phyloP scores from a whole-genome alignment of 495 filamentous ascomycete genomes.

The Aspergillus sclerotioniger region DNA sequence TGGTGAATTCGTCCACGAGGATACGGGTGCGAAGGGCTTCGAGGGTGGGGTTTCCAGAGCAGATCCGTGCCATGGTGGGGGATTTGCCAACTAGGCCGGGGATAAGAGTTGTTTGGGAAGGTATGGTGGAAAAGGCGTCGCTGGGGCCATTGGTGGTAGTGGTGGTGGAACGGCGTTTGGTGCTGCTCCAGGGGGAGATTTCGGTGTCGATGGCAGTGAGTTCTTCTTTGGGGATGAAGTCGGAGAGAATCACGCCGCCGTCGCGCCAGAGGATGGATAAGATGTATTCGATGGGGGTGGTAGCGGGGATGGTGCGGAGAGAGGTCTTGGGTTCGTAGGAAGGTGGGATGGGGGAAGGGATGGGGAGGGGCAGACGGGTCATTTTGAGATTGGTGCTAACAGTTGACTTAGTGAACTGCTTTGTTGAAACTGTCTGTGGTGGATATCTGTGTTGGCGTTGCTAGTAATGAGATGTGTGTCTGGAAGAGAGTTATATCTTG shows the following conservation, averaged over 20 bases:
- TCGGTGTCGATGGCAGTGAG: slow-evolving; percentile 21
- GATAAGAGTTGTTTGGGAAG: slow-evolving; percentile 20
- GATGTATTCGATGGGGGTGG: slow-evolving; percentile 27
- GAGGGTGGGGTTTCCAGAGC: slow-evolving; percentile 18
- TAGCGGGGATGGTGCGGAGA: slow-evolving; percentile 18
- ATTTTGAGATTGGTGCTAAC: slow-evolving; percentile 3
- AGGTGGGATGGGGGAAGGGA: slow-evolving; percentile 11
- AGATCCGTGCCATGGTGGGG: slow-evolving; percentile 24
- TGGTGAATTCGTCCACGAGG: slow-evolving; percentile 6
- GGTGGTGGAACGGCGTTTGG: background rate
- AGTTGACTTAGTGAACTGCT: background rate
- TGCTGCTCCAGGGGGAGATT: slow-evolving; percentile 11
- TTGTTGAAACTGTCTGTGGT: background rate
- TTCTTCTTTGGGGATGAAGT: slow-evolving; percentile 18
- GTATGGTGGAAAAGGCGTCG: slow-evolving; percentile 16
- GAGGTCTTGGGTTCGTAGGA: slow-evolving; percentile 13
- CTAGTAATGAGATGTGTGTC: too few species aligned
- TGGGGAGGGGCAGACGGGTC: slow-evolving; percentile 9
- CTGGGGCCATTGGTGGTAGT: background rate
- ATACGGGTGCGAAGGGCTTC: slow-evolving; percentile 20
- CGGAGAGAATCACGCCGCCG: slow-evolving; percentile 31
- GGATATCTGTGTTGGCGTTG: background rate
- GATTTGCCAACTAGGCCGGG: slow-evolving; percentile 33
- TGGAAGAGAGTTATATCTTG: background rate
- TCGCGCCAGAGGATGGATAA: slow-evolving; percentile 30